Conservation (phyloP, 768 basidiomycete species). For the Auricularia sp. region DNA sequence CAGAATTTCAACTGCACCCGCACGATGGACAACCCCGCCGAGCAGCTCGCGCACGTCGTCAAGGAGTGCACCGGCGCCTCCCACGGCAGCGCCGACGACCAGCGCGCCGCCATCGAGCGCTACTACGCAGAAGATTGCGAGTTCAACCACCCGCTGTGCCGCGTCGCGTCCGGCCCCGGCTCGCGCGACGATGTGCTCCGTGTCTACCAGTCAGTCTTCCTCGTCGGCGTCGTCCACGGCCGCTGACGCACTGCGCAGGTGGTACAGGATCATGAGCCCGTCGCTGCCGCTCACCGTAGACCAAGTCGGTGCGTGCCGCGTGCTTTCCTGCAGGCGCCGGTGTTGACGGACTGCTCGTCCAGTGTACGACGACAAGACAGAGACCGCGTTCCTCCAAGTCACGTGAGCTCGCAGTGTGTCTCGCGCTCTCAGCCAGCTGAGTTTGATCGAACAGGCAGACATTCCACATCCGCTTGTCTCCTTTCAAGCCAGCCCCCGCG, state of each 20-base stretch:
- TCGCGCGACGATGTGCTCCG: constrained; percentile 47
- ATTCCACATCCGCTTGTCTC: constrained; percentile 43
- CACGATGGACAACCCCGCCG: constrained; percentile 45
- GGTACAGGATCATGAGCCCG: constrained; percentile 58
- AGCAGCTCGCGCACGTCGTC: constrained; percentile 40
- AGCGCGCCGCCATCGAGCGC: constrained; percentile 35
- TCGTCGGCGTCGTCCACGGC: neutral
- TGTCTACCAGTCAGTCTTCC: constrained; percentile 42
- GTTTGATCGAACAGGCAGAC: constrained; percentile 22
- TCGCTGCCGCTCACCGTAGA: constrained; percentile 31
- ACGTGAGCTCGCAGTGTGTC: constrained; percentile 6
- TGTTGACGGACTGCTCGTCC: neutral
- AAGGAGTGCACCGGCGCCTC: constrained; percentile 34
- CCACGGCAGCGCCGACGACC: constrained; percentile 34
- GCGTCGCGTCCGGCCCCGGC: constrained; percentile 34
- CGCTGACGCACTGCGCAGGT: constrained; percentile 24
- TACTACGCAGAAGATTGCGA: constrained; percentile 47
- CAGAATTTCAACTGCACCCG: neutral
- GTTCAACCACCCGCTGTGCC: constrained; percentile 51
- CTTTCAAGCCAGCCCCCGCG: constrained; percentile 34
- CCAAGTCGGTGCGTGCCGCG: constrained; percentile 32
- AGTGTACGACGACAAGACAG: constrained; percentile 41
- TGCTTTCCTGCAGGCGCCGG: too few species aligned
- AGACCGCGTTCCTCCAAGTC: constrained; percentile 41
- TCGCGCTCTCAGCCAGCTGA: neutral